Evolutionary conservation across 192 early-diverging fungal species (phyloP).

Genomic region (Podila verticillata): DNA sequence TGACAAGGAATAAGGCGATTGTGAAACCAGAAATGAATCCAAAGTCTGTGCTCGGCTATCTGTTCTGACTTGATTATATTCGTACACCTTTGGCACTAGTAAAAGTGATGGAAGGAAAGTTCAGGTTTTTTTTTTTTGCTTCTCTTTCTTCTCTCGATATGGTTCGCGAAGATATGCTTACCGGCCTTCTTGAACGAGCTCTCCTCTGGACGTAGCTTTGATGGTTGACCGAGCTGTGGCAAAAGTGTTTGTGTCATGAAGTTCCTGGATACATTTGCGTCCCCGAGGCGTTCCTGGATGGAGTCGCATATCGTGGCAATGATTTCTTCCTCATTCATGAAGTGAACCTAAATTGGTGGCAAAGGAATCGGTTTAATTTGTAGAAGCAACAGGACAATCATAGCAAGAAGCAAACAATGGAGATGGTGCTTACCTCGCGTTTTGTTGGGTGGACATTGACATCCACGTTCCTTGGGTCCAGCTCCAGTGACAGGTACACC

Average conservation of each 20-base stretch:
- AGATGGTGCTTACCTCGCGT: slow-evolving; percentile 64
- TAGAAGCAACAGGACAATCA: too few species aligned
- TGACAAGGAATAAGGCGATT: slow-evolving; percentile 15
- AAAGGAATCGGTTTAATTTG: too few species aligned
- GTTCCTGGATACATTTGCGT: slow-evolving; percentile 76
- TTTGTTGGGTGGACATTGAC: slow-evolving; percentile 99
- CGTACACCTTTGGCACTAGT: slow-evolving; percentile 53
- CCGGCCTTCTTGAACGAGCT: slow-evolving; percentile 21
- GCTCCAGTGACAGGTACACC: slow-evolving; percentile 88
- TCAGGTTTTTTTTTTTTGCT: background rate
- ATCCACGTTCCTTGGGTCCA: slow-evolving; percentile 91
- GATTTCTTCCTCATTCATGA: slow-evolving; percentile 91
- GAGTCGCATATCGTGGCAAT: slow-evolving; percentile 73
- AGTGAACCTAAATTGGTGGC: slow-evolving; percentile 70
- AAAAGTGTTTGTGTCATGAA: slow-evolving; percentile 73
- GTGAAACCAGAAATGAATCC: slow-evolving; percentile 66
- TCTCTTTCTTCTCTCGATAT: background rate
- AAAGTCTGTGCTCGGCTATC: slow-evolving; percentile 84
- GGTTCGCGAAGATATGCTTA: background rate
- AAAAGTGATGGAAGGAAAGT: background rate
- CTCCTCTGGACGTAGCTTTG: slow-evolving; percentile 9
- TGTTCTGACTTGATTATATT: slow-evolving; percentile 87
- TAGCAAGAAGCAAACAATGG: background rate
- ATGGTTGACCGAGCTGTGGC: slow-evolving; percentile 23
- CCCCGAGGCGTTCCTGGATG: slow-evolving; percentile 74